A percentile compares a stretch with the other conserved stretches of the same genome.
These are phyloP conservation scores for Backusella parvicylindrica DNA, from an alignment of 192 early-diverging fungal genomes.

Conservation along the genomic window DNA sequence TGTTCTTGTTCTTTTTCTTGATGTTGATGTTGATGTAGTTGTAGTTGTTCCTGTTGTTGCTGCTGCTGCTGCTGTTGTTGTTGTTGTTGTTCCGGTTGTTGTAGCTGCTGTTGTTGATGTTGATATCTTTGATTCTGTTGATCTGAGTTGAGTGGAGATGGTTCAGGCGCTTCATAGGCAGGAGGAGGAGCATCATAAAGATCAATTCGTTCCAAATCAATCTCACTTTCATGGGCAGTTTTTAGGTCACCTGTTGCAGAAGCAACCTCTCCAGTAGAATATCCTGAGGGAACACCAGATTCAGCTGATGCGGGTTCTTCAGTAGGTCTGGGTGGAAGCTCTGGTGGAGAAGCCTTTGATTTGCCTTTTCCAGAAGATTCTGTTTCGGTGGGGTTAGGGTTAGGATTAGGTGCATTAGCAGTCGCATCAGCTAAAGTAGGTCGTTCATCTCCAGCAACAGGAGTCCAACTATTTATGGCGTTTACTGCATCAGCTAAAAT, in stretches of 20 bases:
- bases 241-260: neutral
- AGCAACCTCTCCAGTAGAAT: neutral
- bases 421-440: slow-evolving; percentile 25
- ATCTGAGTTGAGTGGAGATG: neutral
- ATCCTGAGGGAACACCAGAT: neutral
- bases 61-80: neutral
- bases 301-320: neutral
- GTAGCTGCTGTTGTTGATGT: neutral
- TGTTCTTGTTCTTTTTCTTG: neutral
- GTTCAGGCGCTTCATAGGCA: neutral
- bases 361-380: neutral
- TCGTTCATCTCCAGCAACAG: slow-evolving; percentile 26
- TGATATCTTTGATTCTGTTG: neutral
- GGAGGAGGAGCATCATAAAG: slow-evolving; percentile 11
- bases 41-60: neutral
- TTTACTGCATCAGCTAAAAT: slow-evolving; percentile 30
- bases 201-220: neutral
- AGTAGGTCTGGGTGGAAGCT: neutral
- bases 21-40: neutral
- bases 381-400: neutral
- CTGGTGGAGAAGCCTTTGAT: neutral
- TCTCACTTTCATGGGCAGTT: neutral
- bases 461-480: slow-evolving; percentile 33
- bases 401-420: neutral
- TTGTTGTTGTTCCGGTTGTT: neutral